Base-by-base conservation (phyloP, 2,329 filamentous ascomycete species). In the Monilinia laxa region DNA sequence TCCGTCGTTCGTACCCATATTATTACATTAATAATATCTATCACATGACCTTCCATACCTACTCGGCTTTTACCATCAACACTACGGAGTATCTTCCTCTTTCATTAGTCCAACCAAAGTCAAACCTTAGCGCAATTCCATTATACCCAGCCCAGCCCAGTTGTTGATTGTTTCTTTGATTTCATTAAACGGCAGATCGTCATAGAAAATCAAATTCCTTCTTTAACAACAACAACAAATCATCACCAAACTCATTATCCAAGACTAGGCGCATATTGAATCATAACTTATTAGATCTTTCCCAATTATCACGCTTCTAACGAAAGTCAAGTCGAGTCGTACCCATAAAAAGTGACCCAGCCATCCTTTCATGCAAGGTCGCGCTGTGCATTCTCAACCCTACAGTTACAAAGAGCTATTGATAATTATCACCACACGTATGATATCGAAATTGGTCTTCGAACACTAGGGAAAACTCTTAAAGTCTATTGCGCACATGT, bases 361-460 rank as follows among this genome's bases (percentile, higher is more conserved):
- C 70, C 72, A 68, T 68, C 68, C 66, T 71, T 71, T 69, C 67
- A 71, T 71, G 69, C 71, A 72, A 73, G 71, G 71, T 73, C 73
- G 73, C 74, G 73, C 69, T 69, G 65, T 71, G 65, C 71, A 68
- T 72, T 70, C 68, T 71, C 68, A 68, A 69, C 63, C 68, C 66
- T 67, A 59, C 31, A 35, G 31, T 35, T 7, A 35, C 67, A 71
- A 67, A 69, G 60, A 52, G 42, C 52, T 51, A 58, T 68, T 47
- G 69, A 60, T 59, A 28, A 66, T 66, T 67, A 25, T 54, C 28
- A 63, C 35, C 51, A 58, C 49, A 49, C 62, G n/a, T 23, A 23
- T 62, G 57, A 62, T 38, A 25, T 23, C 52, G 40, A 31, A 49
- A 57, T 49, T n/a, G 54, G 58, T 42, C 57, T 47, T 38, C 18